Evolutionary conservation across 441 rosid genomes (phyloP), one percentile per base, ranked within the genome.

Genomic region (Adansonia rubrostipa): DNA sequence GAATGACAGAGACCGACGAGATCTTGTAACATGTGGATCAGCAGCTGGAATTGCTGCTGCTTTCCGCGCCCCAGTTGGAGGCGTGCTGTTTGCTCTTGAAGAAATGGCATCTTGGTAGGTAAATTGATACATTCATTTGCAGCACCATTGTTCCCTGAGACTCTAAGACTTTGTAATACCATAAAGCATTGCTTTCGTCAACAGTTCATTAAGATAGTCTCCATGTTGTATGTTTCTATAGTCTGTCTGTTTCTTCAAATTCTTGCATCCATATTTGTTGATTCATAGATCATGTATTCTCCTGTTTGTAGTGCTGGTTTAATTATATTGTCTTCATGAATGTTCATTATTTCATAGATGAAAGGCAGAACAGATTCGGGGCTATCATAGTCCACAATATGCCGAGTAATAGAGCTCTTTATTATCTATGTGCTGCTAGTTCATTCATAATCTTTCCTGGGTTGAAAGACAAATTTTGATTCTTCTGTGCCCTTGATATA

Each of bases 11-110:
- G 98, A 95, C 71, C 82, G 93, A 44, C 84, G 97, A 81, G 97
- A 95, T 84, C 92, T 93, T 71, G 92, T 93, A n/a, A 91, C 98
- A 15, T 95, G 97, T 75, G 98, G 97, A 61, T 85, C 97, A 7
- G 97, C 98, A 80, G 97, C 97, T 73, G 98, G 98, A 79, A 95
- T 95, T 8, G 93, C 97, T 33, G 92, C 92, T 17, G 88, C 97
- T 2, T 95, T 95, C 77, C 93, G 97, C 76, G 92, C 97, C 68
- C 97, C 97, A 0, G 92, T 95, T 9, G 97, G 97, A 71, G 98
- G 98, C 72, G 87, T 92, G 82, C 80, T 95, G 66, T 95, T 95
- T 81, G 89, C 94, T 22, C 89, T 95, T 57, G 97, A 95, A 85
- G 98, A 93, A 87, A 93, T 92, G 97, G 87, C 95, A 73, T 92